Percentiles rank a stretch among this genome's conserved stretches.
phyloP scores from a whole-genome alignment of 2,329 filamentous ascomycete genomes.

The Trichoderma guizhouense region DNA sequence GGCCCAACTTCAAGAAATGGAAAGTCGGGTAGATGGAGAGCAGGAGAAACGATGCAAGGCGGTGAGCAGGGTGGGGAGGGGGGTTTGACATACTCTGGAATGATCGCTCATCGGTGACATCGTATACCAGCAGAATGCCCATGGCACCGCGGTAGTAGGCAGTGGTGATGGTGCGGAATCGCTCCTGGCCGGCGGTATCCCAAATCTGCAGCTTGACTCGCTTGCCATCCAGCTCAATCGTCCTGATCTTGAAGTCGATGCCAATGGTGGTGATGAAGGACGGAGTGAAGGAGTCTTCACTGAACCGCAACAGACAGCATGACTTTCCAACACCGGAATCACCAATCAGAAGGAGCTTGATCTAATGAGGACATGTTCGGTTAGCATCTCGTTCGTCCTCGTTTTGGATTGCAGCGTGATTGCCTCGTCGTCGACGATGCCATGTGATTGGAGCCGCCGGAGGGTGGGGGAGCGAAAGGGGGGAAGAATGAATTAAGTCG shows the following conservation, averaged over 20 bases:
- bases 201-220: conserved; percentile 99
- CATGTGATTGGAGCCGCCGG: not conserved
- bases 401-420: not conserved
- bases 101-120: conserved; percentile 93
- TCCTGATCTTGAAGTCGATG: conserved; percentile 99
- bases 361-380: conserved; percentile 51
- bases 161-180: conserved; percentile 97
- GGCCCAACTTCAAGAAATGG: not conserved
- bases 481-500: conserved; percentile 29
- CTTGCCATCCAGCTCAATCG: conserved; percentile 98
- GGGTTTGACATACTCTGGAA: conserved; percentile 73
- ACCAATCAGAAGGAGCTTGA: conserved; percentile 94
- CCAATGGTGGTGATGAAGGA: conserved; percentile 99
- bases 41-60: not conserved
- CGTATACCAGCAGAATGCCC: conserved; percentile 96
- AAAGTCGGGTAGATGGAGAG: not conserved
- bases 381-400: not conserved
- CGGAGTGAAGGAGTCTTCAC: conserved; percentile 94
- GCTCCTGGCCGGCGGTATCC: conserved; percentile 97
- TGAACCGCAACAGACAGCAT: conserved; percentile 93
- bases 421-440: not conserved
- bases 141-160: conserved; percentile 98
- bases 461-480: not conserved
- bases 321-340: conserved; percentile 97
- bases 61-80: conserved; percentile 2